Conservation (phyloP, 192 early-diverging fungal species). For the Entomortierella lignicola region DNA sequence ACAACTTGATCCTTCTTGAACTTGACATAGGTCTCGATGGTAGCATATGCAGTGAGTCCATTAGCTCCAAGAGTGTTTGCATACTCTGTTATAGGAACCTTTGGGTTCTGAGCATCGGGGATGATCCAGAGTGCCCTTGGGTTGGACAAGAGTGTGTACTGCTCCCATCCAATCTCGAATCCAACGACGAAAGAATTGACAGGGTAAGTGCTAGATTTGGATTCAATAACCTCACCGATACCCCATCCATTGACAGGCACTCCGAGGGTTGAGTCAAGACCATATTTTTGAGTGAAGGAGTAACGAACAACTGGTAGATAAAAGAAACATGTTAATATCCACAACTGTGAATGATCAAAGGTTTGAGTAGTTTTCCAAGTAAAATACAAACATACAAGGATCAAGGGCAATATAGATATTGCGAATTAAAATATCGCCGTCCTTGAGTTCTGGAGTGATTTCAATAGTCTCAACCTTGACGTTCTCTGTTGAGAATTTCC, state of each 20-base stretch:
- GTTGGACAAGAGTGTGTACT: conserved; percentile 60
- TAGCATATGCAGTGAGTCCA: conserved; percentile 32
- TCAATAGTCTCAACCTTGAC: conserved; percentile 11
- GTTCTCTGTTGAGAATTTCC: neutral
- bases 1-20: conserved; percentile 85
- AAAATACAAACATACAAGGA: conserved; percentile 9
- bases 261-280: neutral
- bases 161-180: conserved; percentile 61
- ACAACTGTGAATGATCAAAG: neutral
- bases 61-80: conserved; percentile 83
- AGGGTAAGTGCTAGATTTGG: conserved; percentile 62
- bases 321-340: neutral
- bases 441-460: conserved; percentile 1
- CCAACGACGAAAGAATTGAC: conserved; percentile 71
- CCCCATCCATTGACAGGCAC: conserved; percentile 61
- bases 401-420: conserved; percentile 22
- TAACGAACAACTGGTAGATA: conserved; percentile 18
- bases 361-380: neutral
- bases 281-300: neutral
- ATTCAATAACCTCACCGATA: conserved; percentile 74
- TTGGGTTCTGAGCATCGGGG: conserved; percentile 55
- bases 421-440: conserved; percentile 29
- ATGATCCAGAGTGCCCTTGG: conserved; percentile 33
- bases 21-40: conserved; percentile 71
- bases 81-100: conserved; percentile 67